phyloP scores from a whole-genome alignment of 1,139 yeast species.

The Geotrichum fermentans region DNA sequence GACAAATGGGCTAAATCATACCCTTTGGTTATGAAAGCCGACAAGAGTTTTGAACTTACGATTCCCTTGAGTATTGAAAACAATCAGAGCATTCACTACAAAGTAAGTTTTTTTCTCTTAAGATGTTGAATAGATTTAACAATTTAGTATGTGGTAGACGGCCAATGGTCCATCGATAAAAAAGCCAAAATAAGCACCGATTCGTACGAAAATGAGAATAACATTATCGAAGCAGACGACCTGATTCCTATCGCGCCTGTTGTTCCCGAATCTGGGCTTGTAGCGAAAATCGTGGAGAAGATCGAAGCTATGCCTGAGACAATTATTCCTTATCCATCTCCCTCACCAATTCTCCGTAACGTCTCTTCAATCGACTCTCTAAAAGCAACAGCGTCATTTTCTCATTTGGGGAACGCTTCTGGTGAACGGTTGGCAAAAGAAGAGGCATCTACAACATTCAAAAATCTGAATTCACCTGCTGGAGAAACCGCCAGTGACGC shows the following conservation, averaged over 20 bases:
- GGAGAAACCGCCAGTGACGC: not conserved
- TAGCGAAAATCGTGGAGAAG: not conserved
- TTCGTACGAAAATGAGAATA: slow-evolving; percentile 4
- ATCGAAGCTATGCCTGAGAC: slow-evolving; percentile 3
- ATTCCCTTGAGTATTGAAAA: not conserved
- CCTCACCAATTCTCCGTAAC: not conserved
- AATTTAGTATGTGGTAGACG: slow-evolving; percentile 16
- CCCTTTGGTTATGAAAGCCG: slow-evolving; percentile 2
- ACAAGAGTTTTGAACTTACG: slow-evolving; percentile 1
- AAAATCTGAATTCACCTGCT: not conserved
- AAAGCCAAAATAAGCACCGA: slow-evolving; percentile 1
- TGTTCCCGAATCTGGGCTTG: not conserved
- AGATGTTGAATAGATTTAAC: too few species aligned
- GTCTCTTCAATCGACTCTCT: not conserved
- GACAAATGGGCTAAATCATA: slow-evolving; percentile 15
- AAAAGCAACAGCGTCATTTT: not conserved
- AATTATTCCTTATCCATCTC: not conserved
- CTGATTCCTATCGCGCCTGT: not conserved
- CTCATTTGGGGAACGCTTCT: not conserved
- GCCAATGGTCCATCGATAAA: slow-evolving; percentile 13
- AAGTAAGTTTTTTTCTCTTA: not conserved
- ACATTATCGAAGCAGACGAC: not conserved
- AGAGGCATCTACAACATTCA: not conserved
- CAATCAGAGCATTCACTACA: not conserved
- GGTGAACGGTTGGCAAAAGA: not conserved